Percentiles rank a stretch among this genome's conserved stretches.
Evolutionary conservation across 805 yeast genomes (phyloP).

Genomic region (Schizosaccharomyces japonicus): DNA sequence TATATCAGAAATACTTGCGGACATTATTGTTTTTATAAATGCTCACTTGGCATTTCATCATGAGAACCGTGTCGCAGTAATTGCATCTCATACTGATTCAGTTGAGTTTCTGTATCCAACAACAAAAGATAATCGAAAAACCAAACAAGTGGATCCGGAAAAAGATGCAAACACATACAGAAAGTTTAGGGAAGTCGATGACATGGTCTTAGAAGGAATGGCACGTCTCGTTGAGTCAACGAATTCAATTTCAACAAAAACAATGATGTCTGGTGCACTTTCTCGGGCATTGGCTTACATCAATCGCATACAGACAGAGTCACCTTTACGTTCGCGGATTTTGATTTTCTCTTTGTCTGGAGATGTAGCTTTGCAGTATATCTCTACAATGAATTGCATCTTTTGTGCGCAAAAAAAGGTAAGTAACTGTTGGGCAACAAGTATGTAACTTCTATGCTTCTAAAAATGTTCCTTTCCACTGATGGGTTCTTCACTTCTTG

Average conservation of each 20-base stretch:
- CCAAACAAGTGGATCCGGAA: not conserved
- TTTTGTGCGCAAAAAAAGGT: constrained; percentile 81
- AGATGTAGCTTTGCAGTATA: constrained; percentile 58
- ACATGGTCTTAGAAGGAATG: constrained; percentile 13
- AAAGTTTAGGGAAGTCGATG: constrained; percentile 60
- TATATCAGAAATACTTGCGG: constrained; percentile 34
- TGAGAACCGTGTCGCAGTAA: constrained; percentile 59
- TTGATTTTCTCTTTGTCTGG: constrained; percentile 42
- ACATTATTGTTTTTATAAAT: constrained; percentile 54
- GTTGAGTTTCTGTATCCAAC: constrained; percentile 48
- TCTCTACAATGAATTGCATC: constrained; percentile 82
- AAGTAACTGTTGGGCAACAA: too few species aligned
- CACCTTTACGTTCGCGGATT: constrained; percentile 38
- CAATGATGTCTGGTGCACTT: constrained; percentile 47
- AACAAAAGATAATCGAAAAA: not conserved
- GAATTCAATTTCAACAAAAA: not conserved
- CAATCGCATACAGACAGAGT: constrained; percentile 19
- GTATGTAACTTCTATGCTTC: too few species aligned
- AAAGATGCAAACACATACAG: constrained; percentile 34
- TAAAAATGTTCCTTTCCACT: too few species aligned
- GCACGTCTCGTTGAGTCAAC: not conserved
- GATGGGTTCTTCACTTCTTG: not conserved
- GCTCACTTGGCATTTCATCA: constrained; percentile 72
- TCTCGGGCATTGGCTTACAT: constrained; percentile 63
- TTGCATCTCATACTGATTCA: constrained; percentile 50